Evolutionary conservation across 192 early-diverging fungal genomes (phyloP), one percentile per base, ranked within the genome.

Genomic region (Chytriomyces confervae): DNA sequence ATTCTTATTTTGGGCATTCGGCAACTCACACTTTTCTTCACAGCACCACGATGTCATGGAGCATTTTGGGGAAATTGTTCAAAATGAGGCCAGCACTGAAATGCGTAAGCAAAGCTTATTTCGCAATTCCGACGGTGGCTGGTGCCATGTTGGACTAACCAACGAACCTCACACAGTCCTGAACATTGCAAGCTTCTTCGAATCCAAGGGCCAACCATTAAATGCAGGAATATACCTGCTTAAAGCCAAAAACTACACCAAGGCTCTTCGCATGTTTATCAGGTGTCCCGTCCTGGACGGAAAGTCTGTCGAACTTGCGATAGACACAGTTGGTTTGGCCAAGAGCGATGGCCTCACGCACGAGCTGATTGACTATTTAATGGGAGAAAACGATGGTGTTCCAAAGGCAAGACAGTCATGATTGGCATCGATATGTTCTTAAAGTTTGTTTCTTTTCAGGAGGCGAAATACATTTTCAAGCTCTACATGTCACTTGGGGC

Each of bases 401-500:
- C 84, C 86, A 29, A 89, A 89, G 73, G 84, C 84, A 82, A 16
- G 83, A 46, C 8, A 5, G 36, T 18, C 36, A 10, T 69, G 44
- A 11, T 24, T 57, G 9, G 20, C 44, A 8, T 50, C 24, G 6
- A 60, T 27, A 65, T 36, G 53, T 18, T 66, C 43, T 27, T 36
- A 16, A 80, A 50, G 45, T 18, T 50, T n/a, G 24, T n/a, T 50
- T 44, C 48, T 65, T 18, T 6, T 23, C 66, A 86, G 80, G 87
- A 89, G 60, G 85, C 88, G 18, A 89, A 89, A 66, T 89, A 87
- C 77, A 89, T 89, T 47, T 89, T 89, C 80, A 89, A 87, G 57
- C 80, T 89, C 50, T 89, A 89, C 73, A 89, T 89, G 87, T 89
- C 87, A 1, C 81, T 89, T 4, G 83, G 81, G 23, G 82, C 87